Evolutionary conservation across 768 basidiomycete genomes (phyloP).

Genomic region (Rhizopogon roseolus): DNA sequence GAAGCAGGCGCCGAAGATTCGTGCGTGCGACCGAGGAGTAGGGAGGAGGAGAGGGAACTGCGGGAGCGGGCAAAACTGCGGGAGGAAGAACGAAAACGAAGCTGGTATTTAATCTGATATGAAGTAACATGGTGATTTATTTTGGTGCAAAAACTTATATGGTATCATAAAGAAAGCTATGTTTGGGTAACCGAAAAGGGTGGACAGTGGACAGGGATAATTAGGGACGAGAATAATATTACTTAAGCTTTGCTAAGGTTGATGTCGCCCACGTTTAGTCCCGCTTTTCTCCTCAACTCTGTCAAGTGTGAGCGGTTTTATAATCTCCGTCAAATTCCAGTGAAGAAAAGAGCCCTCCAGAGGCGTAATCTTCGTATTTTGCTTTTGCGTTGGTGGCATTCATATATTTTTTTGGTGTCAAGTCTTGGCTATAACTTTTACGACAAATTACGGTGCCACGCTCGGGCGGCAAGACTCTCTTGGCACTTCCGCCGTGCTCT

Average conservation of each 20-base stretch:
- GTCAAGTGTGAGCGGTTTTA: neutral
- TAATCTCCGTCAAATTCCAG: neutral
- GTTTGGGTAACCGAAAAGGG: neutral
- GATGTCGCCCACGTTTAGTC: conserved; percentile 9
- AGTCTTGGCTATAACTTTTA: conserved; percentile 3
- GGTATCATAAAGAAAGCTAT: neutral
- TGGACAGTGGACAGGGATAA: neutral
- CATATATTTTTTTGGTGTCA: conserved; percentile 12
- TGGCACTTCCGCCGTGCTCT: conserved; percentile 32
- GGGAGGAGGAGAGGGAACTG: conserved; percentile 30
- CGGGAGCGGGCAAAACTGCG: conserved; percentile 37
- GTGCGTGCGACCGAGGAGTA: conserved; percentile 33
- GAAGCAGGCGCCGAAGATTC: conserved; percentile 62
- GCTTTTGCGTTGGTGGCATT: neutral
- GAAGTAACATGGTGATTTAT: neutral
- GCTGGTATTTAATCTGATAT: conserved; percentile 23
- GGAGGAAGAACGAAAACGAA: conserved; percentile 54
- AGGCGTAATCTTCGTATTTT: neutral
- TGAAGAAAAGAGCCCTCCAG: neutral
- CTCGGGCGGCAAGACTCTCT: conserved; percentile 28
- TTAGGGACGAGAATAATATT: conserved; percentile 8
- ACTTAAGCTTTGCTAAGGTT: conserved; percentile 15
- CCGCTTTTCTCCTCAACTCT: conserved; percentile 2
- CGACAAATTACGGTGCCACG: conserved; percentile 20
- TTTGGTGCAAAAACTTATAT: neutral